phyloP scores from a whole-genome alignment of 495 filamentous ascomycete species.

The Aspergillus affinis region DNA sequence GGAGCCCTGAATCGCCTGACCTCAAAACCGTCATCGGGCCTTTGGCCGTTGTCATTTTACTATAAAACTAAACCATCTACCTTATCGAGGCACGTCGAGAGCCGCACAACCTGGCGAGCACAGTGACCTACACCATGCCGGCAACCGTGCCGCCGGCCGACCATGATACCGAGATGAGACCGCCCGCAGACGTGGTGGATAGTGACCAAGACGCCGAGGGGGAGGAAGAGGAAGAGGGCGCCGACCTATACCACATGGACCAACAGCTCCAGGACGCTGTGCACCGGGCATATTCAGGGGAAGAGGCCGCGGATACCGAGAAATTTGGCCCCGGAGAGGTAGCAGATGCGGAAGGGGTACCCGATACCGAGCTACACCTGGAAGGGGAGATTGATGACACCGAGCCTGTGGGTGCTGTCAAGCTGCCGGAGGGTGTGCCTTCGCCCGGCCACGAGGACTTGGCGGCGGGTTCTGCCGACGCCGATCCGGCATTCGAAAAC shows the following conservation, averaged over 20 bases:
- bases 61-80: conserved; percentile 10
- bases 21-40: conserved; percentile 11
- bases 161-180: conserved; percentile 38
- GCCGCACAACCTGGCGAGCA: conserved; percentile 46
- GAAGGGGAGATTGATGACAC: conserved; percentile 46
- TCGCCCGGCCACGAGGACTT: conserved; percentile 43
- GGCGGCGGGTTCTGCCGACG: conserved; percentile 36
- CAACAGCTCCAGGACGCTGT: conserved; percentile 50
- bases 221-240: conserved; percentile 53
- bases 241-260: conserved; percentile 48
- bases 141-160: conserved; percentile 46
- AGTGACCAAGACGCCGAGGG: conserved; percentile 56
- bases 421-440: conserved; percentile 57
- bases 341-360: conserved; percentile 33
- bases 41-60: conserved; percentile 1
- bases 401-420: conserved; percentile 75
- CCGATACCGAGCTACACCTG: conserved; percentile 18
- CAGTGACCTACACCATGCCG: conserved; percentile 47
- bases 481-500: conserved; percentile 42
- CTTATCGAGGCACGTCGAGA: conserved; percentile 1
- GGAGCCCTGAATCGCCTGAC: conserved; percentile 24
- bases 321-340: conserved; percentile 32
- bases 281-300: conserved; percentile 54
- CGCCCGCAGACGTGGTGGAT: conserved; percentile 38
- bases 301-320: conserved; percentile 43